These are phyloP conservation scores for Pilatotrama ljubarskyi DNA, from an alignment of 768 basidiomycete genomes.

Conservation along the genomic window DNA sequence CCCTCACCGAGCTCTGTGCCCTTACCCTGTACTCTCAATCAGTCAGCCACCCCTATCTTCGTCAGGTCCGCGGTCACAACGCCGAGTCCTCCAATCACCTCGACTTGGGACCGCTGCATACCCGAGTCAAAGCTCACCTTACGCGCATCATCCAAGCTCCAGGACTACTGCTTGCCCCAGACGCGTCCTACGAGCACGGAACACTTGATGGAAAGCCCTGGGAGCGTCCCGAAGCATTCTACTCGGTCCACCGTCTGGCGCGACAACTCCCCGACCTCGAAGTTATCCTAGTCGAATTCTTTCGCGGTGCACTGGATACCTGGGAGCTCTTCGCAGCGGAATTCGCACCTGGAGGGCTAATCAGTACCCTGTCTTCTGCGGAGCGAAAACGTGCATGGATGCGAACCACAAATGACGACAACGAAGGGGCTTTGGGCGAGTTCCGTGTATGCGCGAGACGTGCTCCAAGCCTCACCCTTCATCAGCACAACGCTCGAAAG, in stretches of 20 bases:
- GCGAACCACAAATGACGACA: neutral
- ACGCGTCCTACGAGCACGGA: neutral
- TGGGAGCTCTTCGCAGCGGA: neutral
- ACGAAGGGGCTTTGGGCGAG: neutral
- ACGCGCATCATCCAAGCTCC: neutral
- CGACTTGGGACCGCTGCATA: neutral
- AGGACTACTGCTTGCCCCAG: neutral
- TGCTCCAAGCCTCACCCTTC: neutral
- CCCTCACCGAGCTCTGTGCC: constrained; percentile 23
- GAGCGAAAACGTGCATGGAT: neutral
- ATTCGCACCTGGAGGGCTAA: neutral
- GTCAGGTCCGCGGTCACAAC: neutral
- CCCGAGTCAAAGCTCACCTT: neutral
- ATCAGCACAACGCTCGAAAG: neutral
- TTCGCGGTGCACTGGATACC: neutral
- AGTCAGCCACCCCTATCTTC: constrained; percentile 18
- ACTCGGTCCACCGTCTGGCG: neutral
- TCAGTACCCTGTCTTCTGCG: neutral
- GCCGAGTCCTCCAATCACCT: neutral
- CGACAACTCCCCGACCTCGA: neutral
- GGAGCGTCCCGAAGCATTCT: neutral
- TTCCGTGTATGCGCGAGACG: neutral
- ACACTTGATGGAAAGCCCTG: neutral
- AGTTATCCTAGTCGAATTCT: neutral
- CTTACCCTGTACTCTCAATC: constrained; percentile 11